phyloP scores from a whole-genome alignment of 2,329 filamentous ascomycete species.

The Aspergillus eucalypticola region DNA sequence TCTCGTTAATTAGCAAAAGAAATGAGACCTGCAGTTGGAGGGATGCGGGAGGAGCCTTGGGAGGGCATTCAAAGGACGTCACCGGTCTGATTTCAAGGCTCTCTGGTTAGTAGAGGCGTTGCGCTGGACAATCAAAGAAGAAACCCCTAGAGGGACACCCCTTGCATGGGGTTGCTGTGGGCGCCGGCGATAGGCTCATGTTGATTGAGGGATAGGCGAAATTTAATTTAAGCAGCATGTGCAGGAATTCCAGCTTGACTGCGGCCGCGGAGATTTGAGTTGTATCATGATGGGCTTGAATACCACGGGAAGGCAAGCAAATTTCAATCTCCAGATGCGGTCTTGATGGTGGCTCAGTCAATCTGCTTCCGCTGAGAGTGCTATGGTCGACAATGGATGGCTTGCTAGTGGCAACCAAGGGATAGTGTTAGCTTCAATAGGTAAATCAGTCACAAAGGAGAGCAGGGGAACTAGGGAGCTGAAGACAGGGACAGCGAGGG shows the following conservation, averaged over 20 bases:
- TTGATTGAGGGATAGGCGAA: constrained; percentile 22
- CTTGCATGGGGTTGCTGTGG: constrained; percentile 31
- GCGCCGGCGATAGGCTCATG: constrained; percentile 22
- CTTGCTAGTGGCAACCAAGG: neutral
- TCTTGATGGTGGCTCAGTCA: constrained; percentile 8
- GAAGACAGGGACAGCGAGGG: neutral
- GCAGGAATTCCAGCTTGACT: constrained; percentile 14
- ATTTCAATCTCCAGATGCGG: constrained; percentile 4
- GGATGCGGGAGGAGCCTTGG: constrained; percentile 18
- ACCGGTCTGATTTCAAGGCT: constrained; percentile 14
- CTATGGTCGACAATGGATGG: neutral
- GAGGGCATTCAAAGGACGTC: constrained; percentile 24
- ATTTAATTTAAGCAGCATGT: constrained; percentile 22
- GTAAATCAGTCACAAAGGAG: constrained; percentile 14
- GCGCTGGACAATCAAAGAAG: constrained; percentile 28
- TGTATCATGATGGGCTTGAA: constrained; percentile 15
- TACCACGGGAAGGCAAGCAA: constrained; percentile 13
- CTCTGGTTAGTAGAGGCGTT: constrained; percentile 19
- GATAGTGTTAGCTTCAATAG: neutral
- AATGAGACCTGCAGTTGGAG: constrained; percentile 36
- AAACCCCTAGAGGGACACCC: constrained; percentile 26
- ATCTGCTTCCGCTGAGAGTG: neutral
- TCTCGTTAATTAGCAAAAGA: constrained; percentile 31
- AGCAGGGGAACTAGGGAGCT: constrained; percentile 11
- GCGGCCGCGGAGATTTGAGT: constrained; percentile 14